Conservation (phyloP, 2,329 filamentous ascomycete genomes). For the Penicillium sp. region DNA sequence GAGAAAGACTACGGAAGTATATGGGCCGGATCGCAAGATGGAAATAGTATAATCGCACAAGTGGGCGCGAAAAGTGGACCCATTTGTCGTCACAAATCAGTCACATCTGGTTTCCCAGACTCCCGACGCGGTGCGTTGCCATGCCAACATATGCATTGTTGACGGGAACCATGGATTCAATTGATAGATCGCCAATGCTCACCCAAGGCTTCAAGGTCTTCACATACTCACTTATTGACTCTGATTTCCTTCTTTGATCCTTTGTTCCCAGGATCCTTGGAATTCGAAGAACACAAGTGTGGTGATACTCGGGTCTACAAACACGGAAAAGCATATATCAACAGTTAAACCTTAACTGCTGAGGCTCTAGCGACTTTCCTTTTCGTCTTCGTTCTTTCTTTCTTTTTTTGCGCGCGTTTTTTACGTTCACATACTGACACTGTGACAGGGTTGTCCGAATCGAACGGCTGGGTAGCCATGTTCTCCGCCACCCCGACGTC, state of each 20-base stretch:
- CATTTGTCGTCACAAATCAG: constrained; percentile 9
- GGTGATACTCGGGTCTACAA: neutral
- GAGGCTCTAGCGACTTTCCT: constrained; percentile 14
- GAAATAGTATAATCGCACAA: constrained; percentile 9
- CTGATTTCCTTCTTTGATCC: constrained; percentile 18
- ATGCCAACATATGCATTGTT: constrained; percentile 40
- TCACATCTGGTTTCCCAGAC: constrained; percentile 31
- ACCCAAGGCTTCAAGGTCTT: constrained; percentile 24
- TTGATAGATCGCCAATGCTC: constrained; percentile 33
- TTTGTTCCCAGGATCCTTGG: neutral
- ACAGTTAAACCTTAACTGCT: constrained; percentile 10
- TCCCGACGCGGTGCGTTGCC: constrained; percentile 32
- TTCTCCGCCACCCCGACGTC: constrained; percentile 20
- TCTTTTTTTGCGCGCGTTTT: constrained; percentile 24
- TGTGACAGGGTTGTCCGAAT: constrained; percentile 56
- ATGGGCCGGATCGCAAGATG: constrained; percentile 9
- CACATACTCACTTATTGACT: constrained; percentile 27
- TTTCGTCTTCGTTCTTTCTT: constrained; percentile 11
- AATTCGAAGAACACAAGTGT: neutral
- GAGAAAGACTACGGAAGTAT: constrained; percentile 3
- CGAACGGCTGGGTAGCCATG: constrained; percentile 31
- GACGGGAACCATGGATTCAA: constrained; percentile 34
- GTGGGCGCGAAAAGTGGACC: constrained; percentile 17
- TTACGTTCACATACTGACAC: constrained; percentile 44
- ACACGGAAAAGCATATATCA: neutral